Conservation (phyloP, 2,329 filamentous ascomycete species). For the Sarocladiaceae sp. region DNA sequence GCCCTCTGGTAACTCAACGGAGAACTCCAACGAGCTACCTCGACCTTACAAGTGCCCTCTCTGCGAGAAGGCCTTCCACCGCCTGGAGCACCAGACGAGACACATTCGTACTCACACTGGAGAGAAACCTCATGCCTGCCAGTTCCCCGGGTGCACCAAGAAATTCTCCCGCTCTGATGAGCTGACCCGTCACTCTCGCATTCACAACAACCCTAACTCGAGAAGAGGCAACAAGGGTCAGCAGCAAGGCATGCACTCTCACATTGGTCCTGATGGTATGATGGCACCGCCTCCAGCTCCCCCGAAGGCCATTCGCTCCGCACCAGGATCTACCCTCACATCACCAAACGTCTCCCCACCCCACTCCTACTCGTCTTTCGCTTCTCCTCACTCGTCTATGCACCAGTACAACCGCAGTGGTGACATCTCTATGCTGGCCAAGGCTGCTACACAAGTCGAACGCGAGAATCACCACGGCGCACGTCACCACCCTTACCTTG, state of each 20-base stretch:
- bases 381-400: slow-evolving; percentile 38
- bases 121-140: slow-evolving; percentile 96
- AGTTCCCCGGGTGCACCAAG: slow-evolving; percentile 93
- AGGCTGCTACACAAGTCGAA: slow-evolving; percentile 58
- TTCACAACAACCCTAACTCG: slow-evolving; percentile 99
- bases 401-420: slow-evolving; percentile 43
- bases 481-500: slow-evolving; percentile 52
- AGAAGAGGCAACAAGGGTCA: slow-evolving; percentile 81
- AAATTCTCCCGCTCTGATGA: slow-evolving; percentile 96
- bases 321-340: slow-evolving; percentile 77
- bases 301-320: slow-evolving; percentile 80
- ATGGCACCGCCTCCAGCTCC: slow-evolving; percentile 68
- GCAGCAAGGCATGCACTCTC: slow-evolving; percentile 33
- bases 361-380: slow-evolving; percentile 78
- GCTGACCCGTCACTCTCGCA: slow-evolving; percentile 91
- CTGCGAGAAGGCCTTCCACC: slow-evolving; percentile 98
- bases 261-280: slow-evolving; percentile 56
- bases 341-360: slow-evolving; percentile 97
- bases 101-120: slow-evolving; percentile 97
- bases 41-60: slow-evolving; percentile 97
- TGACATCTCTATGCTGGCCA: slow-evolving; percentile 58
- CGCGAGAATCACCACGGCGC: slow-evolving; percentile 48
- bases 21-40: slow-evolving; percentile 67
- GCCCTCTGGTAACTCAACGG: slow-evolving; percentile 47
- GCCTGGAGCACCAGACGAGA: slow-evolving; percentile 84